These are phyloP conservation scores for Penicillium olsonii DNA, from an alignment of 2,329 filamentous ascomycete species.

Conservation along the genomic window DNA sequence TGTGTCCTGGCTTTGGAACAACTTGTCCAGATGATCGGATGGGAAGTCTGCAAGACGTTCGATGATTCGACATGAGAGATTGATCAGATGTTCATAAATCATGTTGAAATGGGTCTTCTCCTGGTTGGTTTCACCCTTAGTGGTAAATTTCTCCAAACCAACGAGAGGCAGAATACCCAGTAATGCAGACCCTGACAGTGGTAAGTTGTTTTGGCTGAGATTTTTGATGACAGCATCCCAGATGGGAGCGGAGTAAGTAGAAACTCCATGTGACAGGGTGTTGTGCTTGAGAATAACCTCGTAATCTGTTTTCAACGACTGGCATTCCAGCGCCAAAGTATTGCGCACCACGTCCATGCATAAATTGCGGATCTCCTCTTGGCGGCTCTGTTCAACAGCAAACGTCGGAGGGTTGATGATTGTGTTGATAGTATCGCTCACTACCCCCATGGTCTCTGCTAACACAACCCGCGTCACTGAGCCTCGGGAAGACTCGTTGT, in stretches of 20 bases:
- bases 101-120: constrained; percentile 75
- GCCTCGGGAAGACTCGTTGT: constrained; percentile 46
- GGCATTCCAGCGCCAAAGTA: constrained; percentile 70
- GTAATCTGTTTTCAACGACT: constrained; percentile 68
- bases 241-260: constrained; percentile 70
- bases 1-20: constrained; percentile 69
- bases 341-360: constrained; percentile 67
- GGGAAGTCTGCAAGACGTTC: constrained; percentile 78
- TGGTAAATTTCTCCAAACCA: constrained; percentile 72
- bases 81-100: constrained; percentile 63
- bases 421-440: constrained; percentile 52
- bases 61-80: constrained; percentile 70
- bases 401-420: constrained; percentile 61
- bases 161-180: constrained; percentile 70
- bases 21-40: constrained; percentile 64
- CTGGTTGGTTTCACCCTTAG: constrained; percentile 45
- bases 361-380: constrained; percentile 56
- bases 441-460: constrained; percentile 50
- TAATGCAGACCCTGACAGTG: constrained; percentile 73
- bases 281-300: constrained; percentile 63
- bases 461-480: constrained; percentile 51
- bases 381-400: constrained; percentile 47
- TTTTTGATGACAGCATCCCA: constrained; percentile 76
- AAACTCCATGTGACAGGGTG: constrained; percentile 66
- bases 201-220: constrained; percentile 66